Evolutionary conservation across 1,284 basidiomycete species (phyloP).

Genomic region (Apiotrichum brassicae): DNA sequence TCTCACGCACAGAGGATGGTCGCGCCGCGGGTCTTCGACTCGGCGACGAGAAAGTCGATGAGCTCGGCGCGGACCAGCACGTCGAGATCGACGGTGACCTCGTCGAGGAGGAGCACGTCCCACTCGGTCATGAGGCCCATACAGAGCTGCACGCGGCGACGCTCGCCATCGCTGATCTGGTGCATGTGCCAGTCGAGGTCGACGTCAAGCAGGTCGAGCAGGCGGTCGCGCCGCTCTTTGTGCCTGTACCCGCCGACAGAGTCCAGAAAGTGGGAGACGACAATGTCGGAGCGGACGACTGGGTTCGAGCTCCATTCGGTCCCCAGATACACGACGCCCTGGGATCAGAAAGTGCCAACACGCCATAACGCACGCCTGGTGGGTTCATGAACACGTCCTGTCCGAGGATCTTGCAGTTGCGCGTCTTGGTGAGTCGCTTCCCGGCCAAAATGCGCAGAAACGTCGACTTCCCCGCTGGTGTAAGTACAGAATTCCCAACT

Average conservation of each 20-base stretch:
- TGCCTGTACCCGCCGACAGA: slow-evolving; percentile 93
- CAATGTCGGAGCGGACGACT: slow-evolving; percentile 85
- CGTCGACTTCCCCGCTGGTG: slow-evolving; percentile 87
- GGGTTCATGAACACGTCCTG: slow-evolving; percentile 71
- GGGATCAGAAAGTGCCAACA: not conserved
- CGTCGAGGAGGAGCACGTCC: slow-evolving; percentile 89
- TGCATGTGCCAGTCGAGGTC: slow-evolving; percentile 72
- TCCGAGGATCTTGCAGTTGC: slow-evolving; percentile 66
- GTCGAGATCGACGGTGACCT: slow-evolving; percentile 98
- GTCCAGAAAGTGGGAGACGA: slow-evolving; percentile 83
- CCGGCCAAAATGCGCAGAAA: slow-evolving; percentile 90
- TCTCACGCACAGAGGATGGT: slow-evolving; percentile 74
- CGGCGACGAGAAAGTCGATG: slow-evolving; percentile 75
- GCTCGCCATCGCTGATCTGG: slow-evolving; percentile 89
- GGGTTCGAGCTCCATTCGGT: slow-evolving; percentile 96
- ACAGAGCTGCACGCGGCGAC: slow-evolving; percentile 86
- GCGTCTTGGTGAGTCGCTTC: slow-evolving; percentile 67
- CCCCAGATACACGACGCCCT: slow-evolving; percentile 82
- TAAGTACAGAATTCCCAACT: not conserved
- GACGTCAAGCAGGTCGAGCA: slow-evolving; percentile 88
- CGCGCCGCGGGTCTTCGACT: slow-evolving; percentile 72
- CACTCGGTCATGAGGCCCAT: slow-evolving; percentile 96
- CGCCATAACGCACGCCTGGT: slow-evolving; percentile 41
- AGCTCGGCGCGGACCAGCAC: slow-evolving; percentile 90
- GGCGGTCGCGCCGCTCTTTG: slow-evolving; percentile 74